Percentiles rank a stretch among this genome's conserved stretches.
Conservation (phyloP, 2,329 filamentous ascomycete genomes). For the Claviceps purpurea region DNA sequence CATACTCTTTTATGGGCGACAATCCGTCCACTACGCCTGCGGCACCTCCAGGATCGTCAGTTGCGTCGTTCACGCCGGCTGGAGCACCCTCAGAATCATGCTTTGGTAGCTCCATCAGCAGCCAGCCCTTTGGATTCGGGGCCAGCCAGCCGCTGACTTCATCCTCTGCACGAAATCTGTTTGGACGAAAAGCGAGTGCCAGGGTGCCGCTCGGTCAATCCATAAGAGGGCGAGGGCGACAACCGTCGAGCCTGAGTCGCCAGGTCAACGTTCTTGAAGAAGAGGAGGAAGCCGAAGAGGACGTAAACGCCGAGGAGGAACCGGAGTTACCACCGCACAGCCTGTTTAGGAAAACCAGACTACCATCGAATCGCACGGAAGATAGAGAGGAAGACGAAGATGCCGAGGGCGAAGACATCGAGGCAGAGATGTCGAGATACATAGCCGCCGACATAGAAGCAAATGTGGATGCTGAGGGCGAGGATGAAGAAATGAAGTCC, state of each 20-base stretch:
- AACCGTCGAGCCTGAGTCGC: constrained; percentile 39
- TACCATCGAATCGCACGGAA: constrained; percentile 6
- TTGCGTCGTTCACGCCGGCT: constrained; percentile 40
- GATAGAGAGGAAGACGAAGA: constrained; percentile 14
- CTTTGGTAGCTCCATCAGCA: constrained; percentile 38
- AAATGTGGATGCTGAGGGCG: constrained; percentile 23
- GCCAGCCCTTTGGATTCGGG: constrained; percentile 28
- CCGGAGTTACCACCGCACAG: constrained; percentile 20
- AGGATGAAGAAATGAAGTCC: constrained; percentile 25
- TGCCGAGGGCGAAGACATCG: constrained; percentile 18
- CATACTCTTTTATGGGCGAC: constrained; percentile 26
- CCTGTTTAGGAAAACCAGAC: constrained; percentile 18
- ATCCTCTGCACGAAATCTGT: constrained; percentile 23
- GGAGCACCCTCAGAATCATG: constrained; percentile 43
- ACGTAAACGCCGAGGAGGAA: constrained; percentile 22
- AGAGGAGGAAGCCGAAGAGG: constrained; percentile 17
- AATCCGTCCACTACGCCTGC: constrained; percentile 40
- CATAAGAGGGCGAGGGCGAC: constrained; percentile 26
- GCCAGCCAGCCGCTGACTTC: constrained; percentile 12
- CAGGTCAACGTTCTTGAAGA: constrained; percentile 22
- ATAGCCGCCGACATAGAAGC: constrained; percentile 24
- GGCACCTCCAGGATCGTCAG: constrained; percentile 37
- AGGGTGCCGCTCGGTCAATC: constrained; percentile 36
- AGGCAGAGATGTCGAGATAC: constrained; percentile 23
- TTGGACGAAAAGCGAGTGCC: constrained; percentile 21